A percentile compares a stretch with the other conserved stretches of the same genome.
These are phyloP conservation scores for Candida sithepensis DNA, from an alignment of 805 yeast genomes.

Conservation along the genomic window DNA sequence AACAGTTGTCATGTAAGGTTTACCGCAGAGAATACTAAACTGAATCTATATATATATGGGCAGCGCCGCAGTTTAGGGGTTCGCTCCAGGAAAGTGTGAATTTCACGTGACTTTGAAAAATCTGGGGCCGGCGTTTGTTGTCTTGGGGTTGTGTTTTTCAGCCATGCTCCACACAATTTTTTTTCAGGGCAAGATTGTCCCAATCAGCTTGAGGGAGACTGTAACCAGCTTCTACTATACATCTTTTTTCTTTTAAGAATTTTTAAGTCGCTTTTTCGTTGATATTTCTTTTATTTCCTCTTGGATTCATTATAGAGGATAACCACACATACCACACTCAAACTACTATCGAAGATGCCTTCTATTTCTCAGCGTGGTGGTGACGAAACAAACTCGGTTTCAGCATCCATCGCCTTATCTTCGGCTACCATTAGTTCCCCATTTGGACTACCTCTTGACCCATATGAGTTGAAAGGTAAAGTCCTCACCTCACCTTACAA, in stretches of 20 bases:
- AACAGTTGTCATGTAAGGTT: too few species aligned
- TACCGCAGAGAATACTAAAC: too few species aligned
- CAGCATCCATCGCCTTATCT: slow-evolving; percentile 28
- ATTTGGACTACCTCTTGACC: slow-evolving; percentile 61
- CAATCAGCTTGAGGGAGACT: not conserved
- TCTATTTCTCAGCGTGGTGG: slow-evolving; percentile 23
- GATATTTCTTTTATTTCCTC: not conserved
- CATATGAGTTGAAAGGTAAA: slow-evolving; percentile 44
- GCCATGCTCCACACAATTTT: not conserved
- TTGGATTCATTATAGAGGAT: too few species aligned
- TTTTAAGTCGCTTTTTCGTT: not conserved
- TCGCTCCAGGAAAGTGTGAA: not conserved
- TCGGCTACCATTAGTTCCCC: slow-evolving; percentile 46
- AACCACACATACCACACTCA: too few species aligned
- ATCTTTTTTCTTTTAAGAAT: too few species aligned
- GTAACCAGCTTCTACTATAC: not conserved
- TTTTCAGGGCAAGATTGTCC: not conserved
- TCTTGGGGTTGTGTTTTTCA: not conserved
- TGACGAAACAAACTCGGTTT: slow-evolving; percentile 19
- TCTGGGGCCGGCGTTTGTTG: not conserved
- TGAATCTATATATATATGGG: too few species aligned
- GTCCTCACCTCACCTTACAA: slow-evolving; percentile 53
- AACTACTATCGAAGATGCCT: slow-evolving; percentile 16
- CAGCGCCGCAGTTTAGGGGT: not conserved
- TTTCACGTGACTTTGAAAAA: not conserved